phyloP scores from a whole-genome alignment of 2,329 filamentous ascomycete species.

The Hypoxylon sp. region DNA sequence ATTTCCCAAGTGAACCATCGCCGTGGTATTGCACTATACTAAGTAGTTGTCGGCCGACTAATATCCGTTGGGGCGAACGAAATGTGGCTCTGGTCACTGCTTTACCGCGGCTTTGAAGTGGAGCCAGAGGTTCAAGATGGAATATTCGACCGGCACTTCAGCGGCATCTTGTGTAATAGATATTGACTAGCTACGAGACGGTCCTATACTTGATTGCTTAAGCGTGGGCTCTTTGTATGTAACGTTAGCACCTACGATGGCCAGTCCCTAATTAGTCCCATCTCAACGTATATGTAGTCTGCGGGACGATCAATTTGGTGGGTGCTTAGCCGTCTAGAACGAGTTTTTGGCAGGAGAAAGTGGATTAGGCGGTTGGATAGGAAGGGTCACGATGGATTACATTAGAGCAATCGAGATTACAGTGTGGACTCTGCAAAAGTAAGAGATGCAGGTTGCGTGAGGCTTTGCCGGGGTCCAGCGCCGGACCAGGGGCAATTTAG shows the following conservation, averaged over 20 bases:
- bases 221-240: slow-evolving; percentile 11
- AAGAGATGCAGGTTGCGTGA: slow-evolving; percentile 16
- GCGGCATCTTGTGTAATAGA: slow-evolving; percentile 37
- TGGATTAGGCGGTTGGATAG: slow-evolving; percentile 5
- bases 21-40: slow-evolving; percentile 2
- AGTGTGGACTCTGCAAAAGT: slow-evolving; percentile 18
- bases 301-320: slow-evolving; percentile 37
- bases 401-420: slow-evolving; percentile 29
- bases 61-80: slow-evolving; percentile 22
- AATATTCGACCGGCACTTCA: slow-evolving; percentile 31
- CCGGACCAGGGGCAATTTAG: slow-evolving; percentile 29
- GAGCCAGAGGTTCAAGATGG: slow-evolving; percentile 15
- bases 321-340: slow-evolving; percentile 21
- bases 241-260: slow-evolving; percentile 5
- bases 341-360: not conserved
- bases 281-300: slow-evolving; percentile 24
- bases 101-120: slow-evolving; percentile 34
- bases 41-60: slow-evolving; percentile 23
- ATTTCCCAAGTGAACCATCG: slow-evolving; percentile 31
- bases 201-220: slow-evolving; percentile 9
- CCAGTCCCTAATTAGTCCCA: slow-evolving; percentile 8
- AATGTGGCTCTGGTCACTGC: slow-evolving; percentile 20
- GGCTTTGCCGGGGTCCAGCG: slow-evolving; percentile 32
- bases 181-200: slow-evolving; percentile 33
- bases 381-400: slow-evolving; percentile 3